Conservation (phyloP, 106 monocot species). For the Narthecium ossifragum region DNA sequence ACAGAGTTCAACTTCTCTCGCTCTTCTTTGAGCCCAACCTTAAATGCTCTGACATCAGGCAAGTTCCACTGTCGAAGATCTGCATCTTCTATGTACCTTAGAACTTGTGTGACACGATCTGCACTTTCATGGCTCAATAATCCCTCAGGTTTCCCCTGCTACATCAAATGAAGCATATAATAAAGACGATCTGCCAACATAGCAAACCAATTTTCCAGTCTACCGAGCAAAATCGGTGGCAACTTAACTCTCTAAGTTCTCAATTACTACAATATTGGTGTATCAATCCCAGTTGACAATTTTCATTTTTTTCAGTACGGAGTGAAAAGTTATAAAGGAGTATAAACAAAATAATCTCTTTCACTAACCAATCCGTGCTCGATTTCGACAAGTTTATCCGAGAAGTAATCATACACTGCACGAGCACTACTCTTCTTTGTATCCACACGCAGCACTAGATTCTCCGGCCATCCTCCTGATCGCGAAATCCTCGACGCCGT, state of each 20-base stretch:
- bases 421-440: constrained; percentile 45
- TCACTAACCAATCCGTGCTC: constrained; percentile 15
- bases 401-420: constrained; percentile 57
- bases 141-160: constrained; percentile 6
- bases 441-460: constrained; percentile 59
- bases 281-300: too few relatives aligned
- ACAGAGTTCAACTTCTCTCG: constrained; percentile 57
- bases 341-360: background rate
- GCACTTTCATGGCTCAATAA: constrained; percentile 35
- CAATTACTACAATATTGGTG: too few relatives aligned
- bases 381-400: constrained; percentile 12
- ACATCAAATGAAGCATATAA: background rate
- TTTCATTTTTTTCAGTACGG: too few relatives aligned
- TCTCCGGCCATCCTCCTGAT: constrained; percentile 21
- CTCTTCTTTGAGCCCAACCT: constrained; percentile 53
- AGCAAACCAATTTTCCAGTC: background rate
- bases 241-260: too few relatives aligned
- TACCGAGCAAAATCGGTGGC: background rate
- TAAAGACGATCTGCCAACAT: background rate
- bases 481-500: constrained; percentile 30
- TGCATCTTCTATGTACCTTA: constrained; percentile 57
- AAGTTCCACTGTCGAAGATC: constrained; percentile 46
- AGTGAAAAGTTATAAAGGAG: too few relatives aligned
- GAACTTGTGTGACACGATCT: constrained; percentile 25
- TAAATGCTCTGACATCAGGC: constrained; percentile 46